A percentile compares a stretch with the other conserved stretches of the same genome.
Conservation (phyloP, 768 basidiomycete species). For the Kwoniella sp. region DNA sequence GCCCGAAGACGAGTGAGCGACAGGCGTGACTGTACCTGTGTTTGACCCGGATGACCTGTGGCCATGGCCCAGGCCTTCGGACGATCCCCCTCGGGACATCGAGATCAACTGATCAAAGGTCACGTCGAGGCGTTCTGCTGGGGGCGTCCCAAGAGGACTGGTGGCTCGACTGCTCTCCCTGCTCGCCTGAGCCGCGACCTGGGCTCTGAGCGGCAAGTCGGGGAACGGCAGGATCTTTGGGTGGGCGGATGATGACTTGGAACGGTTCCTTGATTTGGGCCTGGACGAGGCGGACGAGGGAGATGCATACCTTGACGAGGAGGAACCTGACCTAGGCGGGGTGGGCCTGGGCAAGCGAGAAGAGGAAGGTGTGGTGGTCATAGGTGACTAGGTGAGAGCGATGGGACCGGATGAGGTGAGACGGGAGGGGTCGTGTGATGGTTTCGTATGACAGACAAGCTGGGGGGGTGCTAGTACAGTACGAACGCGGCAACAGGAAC, state of each 20-base stretch:
- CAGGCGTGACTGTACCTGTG: not conserved
- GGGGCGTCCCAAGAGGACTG: slow-evolving; percentile 8
- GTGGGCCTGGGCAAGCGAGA: slow-evolving; percentile 12
- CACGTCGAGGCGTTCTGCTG: slow-evolving; percentile 6
- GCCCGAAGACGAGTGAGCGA: not conserved
- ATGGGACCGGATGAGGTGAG: too few relatives aligned
- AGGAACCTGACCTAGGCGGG: not conserved
- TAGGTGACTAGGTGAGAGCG: too few relatives aligned
- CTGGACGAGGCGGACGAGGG: not conserved
- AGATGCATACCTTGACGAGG: not conserved
- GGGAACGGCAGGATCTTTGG: slow-evolving; percentile 42
- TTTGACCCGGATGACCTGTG: slow-evolving; percentile 1
- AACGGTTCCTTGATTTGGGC: slow-evolving; percentile 1
- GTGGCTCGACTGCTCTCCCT: slow-evolving; percentile 19
- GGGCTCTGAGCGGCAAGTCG: slow-evolving; percentile 26
- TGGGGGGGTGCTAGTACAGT: too few relatives aligned
- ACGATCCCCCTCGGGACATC: slow-evolving; percentile 9
- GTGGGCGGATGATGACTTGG: slow-evolving; percentile 22
- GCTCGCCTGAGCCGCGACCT: slow-evolving; percentile 5
- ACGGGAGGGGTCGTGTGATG: too few relatives aligned
- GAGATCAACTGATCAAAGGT: slow-evolving; percentile 13
- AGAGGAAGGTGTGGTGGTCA: slow-evolving; percentile 8
- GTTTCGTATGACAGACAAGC: too few relatives aligned
- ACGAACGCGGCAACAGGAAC: too few relatives aligned
- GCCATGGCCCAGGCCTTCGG: not conserved